Percentiles rank a stretch among this genome's conserved stretches.
These are phyloP conservation scores for Anisogramma anomala DNA, from an alignment of 2,329 filamentous ascomycete species.

Conservation along the genomic window DNA sequence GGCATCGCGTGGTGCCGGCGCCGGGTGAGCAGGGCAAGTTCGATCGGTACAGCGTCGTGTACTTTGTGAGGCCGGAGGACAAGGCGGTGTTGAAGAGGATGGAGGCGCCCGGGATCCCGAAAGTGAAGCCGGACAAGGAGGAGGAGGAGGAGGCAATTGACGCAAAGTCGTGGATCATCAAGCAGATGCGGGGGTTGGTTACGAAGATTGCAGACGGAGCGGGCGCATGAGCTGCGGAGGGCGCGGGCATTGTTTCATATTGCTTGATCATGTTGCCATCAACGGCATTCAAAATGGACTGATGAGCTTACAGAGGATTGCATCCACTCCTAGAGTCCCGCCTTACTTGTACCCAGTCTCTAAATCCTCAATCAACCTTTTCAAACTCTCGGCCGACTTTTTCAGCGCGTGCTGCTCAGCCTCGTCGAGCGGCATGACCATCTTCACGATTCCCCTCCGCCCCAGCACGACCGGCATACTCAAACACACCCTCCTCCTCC, in stretches of 20 bases:
- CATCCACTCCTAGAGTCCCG: too few relatives aligned
- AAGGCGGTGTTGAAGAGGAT: constrained; percentile 13
- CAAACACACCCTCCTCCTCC: not conserved
- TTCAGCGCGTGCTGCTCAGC: not conserved
- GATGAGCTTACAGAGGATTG: too few relatives aligned
- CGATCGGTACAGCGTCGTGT: constrained; percentile 14
- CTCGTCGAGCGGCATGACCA: not conserved
- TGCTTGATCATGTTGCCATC: too few relatives aligned
- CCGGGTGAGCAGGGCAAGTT: constrained; percentile 16
- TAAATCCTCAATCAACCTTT: too few relatives aligned
- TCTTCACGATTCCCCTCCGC: not conserved
- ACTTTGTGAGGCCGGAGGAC: constrained; percentile 16
- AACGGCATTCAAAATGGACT: too few relatives aligned
- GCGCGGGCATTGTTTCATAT: too few relatives aligned
- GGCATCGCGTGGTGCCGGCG: constrained; percentile 24
- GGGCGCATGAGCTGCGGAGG: too few relatives aligned
- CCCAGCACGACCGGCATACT: not conserved
- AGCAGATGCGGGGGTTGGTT: constrained; percentile 4
- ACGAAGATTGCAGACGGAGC: too few relatives aligned
- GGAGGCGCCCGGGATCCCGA: constrained; percentile 11
- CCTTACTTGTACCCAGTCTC: too few relatives aligned
- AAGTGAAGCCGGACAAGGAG: constrained; percentile 4
- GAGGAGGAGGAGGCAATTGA: constrained; percentile 10
- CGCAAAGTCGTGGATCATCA: constrained; percentile 14
- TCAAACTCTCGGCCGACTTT: not conserved